Conservation (phyloP, 2,329 filamentous ascomycete species). For the Boeremia exigua region DNA sequence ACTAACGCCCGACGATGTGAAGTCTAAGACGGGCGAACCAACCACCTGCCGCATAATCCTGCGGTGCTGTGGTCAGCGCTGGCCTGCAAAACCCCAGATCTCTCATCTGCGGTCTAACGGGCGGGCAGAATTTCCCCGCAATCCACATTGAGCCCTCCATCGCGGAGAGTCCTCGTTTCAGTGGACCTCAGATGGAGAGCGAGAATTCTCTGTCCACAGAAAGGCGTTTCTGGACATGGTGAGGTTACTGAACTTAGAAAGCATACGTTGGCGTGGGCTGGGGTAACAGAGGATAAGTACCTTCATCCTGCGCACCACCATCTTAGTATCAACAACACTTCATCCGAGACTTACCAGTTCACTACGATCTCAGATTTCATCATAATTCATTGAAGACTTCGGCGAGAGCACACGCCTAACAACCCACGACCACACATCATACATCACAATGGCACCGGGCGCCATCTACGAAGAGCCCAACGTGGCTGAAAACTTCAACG, state of each 20-base stretch:
- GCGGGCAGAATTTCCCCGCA: conserved; percentile 42
- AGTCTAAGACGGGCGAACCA: conserved; percentile 28
- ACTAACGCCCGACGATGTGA: conserved; percentile 21
- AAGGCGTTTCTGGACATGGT: conserved; percentile 3
- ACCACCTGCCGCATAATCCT: conserved; percentile 27
- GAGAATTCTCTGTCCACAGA: conserved; percentile 20
- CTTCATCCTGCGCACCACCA: conserved; percentile 5
- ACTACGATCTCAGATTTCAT: neutral
- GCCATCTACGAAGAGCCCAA: conserved; percentile 52
- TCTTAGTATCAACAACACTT: conserved; percentile 1
- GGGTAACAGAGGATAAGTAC: conserved; percentile 26
- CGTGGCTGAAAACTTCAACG: conserved; percentile 52
- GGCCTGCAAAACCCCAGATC: conserved; percentile 30
- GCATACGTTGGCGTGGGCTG: conserved; percentile 26
- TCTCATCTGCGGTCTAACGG: conserved; percentile 5
- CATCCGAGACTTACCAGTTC: neutral
- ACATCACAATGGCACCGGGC: conserved; percentile 53
- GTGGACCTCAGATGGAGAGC: conserved; percentile 29
- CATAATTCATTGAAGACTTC: conserved; percentile 2
- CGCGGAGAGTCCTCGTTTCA: conserved; percentile 22
- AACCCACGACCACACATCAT: conserved; percentile 13
- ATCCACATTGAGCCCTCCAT: conserved; percentile 16
- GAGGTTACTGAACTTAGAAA: conserved; percentile 11
- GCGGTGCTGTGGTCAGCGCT: conserved; percentile 17
- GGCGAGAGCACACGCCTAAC: conserved; percentile 19